Percentiles rank a stretch among this genome's conserved stretches.
Evolutionary conservation across 345 rosid genomes (phyloP).

Genomic region (Eucalyptus sideroxylon): DNA sequence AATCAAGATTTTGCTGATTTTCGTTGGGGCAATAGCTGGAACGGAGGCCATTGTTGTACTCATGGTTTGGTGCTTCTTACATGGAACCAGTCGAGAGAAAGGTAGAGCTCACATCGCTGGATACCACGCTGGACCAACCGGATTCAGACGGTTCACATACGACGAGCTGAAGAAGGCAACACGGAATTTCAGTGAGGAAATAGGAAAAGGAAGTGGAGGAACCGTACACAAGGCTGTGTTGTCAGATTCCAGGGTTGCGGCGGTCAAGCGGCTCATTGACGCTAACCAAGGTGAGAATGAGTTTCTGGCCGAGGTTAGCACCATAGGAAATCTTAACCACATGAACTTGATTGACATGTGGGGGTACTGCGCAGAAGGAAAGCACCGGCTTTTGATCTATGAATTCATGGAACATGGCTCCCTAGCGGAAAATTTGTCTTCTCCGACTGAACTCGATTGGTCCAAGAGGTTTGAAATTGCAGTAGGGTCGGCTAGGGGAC

Average conservation of each 20-base stretch:
- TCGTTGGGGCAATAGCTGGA: too few relatives aligned
- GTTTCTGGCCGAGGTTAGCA: not conserved
- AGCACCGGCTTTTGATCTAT: not conserved
- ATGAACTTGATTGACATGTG: not conserved
- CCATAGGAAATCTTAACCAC: not conserved
- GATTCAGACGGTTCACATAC: not conserved
- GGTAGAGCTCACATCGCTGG: not conserved
- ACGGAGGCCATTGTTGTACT: too few relatives aligned
- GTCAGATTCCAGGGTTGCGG: not conserved
- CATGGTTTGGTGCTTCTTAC: not conserved
- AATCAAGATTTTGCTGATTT: too few relatives aligned
- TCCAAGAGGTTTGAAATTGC: not conserved
- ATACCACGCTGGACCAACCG: not conserved
- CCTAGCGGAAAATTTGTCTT: not conserved
- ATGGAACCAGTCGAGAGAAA: not conserved
- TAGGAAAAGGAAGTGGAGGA: not conserved
- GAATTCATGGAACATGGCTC: not conserved
- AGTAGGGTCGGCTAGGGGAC: not conserved
- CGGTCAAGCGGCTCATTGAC: not conserved
- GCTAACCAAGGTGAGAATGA: not conserved
- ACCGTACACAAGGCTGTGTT: not conserved
- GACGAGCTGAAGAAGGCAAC: not conserved
- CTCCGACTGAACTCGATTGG: not conserved
- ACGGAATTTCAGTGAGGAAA: not conserved
- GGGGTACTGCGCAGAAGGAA: not conserved